Conservation (phyloP, 257 asterid genomes). For the Cinchona pubescens region DNA sequence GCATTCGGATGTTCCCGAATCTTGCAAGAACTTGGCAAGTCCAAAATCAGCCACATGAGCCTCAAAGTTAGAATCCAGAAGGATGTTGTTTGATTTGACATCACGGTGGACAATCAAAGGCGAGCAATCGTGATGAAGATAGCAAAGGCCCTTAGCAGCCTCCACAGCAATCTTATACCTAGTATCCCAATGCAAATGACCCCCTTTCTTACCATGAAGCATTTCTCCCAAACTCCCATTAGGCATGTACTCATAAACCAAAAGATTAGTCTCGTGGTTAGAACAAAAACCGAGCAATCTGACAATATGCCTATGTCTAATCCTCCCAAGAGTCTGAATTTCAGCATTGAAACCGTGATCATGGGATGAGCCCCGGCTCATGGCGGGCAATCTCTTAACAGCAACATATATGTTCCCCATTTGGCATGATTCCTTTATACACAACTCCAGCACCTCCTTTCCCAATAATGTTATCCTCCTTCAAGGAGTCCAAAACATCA, state of each 20-base stretch:
- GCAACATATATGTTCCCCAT: conserved; percentile 83
- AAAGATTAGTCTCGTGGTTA: conserved; percentile 78
- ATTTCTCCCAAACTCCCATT: conserved; percentile 93
- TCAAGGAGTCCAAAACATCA: conserved; percentile 73
- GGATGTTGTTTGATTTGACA: conserved; percentile 87
- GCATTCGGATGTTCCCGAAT: conserved; percentile 88
- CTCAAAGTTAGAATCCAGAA: conserved; percentile 72
- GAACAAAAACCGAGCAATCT: conserved; percentile 86
- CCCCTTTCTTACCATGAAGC: conserved; percentile 96
- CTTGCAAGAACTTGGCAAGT: conserved; percentile 95
- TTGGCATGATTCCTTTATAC: conserved; percentile 74
- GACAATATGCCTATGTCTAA: conserved; percentile 90
- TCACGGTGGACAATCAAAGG: conserved; percentile 93
- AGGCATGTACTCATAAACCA: conserved; percentile 95
- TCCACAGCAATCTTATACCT: conserved; percentile 82
- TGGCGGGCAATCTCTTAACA: conserved; percentile 72
- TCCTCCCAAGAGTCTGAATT: conserved; percentile 92
- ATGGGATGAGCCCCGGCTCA: conserved; percentile 87
- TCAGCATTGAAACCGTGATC: conserved; percentile 98
- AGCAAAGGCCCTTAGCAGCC: conserved; percentile 95
- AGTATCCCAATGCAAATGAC: conserved; percentile 91
- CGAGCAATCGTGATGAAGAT: conserved; percentile 94
- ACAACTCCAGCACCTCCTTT: conserved; percentile 98
- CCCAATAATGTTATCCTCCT: conserved; percentile 88
- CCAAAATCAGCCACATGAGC: conserved; percentile 99